Percentiles rank a stretch among this genome's conserved stretches.
Evolutionary conservation across 1,139 yeast genomes (phyloP).

Genomic region (Suzukiozyma palmioleophila): DNA sequence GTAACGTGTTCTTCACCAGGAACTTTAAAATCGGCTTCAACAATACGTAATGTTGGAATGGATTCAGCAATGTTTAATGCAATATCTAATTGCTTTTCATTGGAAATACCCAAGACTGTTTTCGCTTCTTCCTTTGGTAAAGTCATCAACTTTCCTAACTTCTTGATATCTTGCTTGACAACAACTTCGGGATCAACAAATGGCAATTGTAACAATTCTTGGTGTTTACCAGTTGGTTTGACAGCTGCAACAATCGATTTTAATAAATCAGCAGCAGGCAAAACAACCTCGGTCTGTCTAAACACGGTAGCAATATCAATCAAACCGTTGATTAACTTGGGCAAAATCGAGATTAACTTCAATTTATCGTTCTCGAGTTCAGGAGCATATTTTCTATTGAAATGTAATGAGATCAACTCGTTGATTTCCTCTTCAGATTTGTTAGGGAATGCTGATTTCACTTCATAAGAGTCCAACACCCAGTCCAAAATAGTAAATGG

Average conservation of each 20-base stretch:
- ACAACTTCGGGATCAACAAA: conserved; percentile 50
- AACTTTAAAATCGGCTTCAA: conserved; percentile 73
- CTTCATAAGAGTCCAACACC: conserved; percentile 64
- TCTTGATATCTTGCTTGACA: conserved; percentile 42
- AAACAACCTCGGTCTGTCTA: conserved; percentile 64
- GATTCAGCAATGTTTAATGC: conserved; percentile 58
- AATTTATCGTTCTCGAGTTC: conserved; percentile 42
- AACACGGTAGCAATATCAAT: conserved; percentile 79
- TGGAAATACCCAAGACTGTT: conserved; percentile 52
- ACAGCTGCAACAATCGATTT: conserved; percentile 79
- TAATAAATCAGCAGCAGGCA: conserved; percentile 61
- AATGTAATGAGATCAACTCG: conserved; percentile 50
- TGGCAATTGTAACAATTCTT: conserved; percentile 79
- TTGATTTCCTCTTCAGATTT: conserved; percentile 46
- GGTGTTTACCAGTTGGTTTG: conserved; percentile 48
- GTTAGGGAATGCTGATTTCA: conserved; percentile 34
- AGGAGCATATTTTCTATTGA: conserved; percentile 42
- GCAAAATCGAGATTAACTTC: conserved; percentile 58
- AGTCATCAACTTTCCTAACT: conserved; percentile 65
- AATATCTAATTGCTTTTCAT: conserved; percentile 39
- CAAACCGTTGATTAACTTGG: conserved; percentile 65
- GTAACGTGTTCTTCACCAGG: conserved; percentile 81
- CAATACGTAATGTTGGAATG: conserved; percentile 66
- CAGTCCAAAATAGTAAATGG: conserved; percentile 57
- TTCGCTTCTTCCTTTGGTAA: conserved; percentile 52